These are phyloP conservation scores for Hysterium pulicare DNA, from an alignment of 2,329 filamentous ascomycete species.

Conservation along the genomic window DNA sequence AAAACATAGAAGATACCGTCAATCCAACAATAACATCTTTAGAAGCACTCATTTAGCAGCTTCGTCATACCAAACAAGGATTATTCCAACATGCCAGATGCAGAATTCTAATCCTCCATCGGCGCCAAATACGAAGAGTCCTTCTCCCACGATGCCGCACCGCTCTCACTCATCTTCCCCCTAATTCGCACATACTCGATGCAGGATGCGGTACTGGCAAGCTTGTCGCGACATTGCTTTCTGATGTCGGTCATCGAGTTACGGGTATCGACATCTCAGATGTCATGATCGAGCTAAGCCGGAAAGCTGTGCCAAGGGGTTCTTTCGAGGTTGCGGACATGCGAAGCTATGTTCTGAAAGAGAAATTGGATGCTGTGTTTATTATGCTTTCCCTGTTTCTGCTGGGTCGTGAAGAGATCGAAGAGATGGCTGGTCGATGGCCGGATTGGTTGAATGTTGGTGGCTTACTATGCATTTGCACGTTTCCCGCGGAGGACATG, in stretches of 20 bases:
- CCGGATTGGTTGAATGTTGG: background rate
- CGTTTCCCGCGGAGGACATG: background rate
- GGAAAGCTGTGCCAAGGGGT: conserved; percentile 5
- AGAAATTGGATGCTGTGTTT: background rate
- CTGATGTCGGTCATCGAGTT: conserved; percentile 2
- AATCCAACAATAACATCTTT: no score
- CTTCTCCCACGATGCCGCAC: conserved; percentile 6
- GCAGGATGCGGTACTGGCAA: conserved; percentile 7
- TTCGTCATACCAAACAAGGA: no score
- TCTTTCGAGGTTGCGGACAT: conserved; percentile 6
- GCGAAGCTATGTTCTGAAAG: conserved; percentile 3
- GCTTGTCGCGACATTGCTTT: conserved; percentile 3
- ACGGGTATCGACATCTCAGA: conserved; percentile 7
- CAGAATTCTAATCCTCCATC: conserved; percentile 5
- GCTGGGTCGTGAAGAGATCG: background rate
- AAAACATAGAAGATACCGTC: no score
- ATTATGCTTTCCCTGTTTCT: background rate
- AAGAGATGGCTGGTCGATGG: background rate
- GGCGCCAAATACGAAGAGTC: conserved; percentile 6
- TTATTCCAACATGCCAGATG: no score
- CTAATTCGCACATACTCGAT: conserved; percentile 3
- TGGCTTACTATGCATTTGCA: background rate
- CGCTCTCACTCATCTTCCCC: conserved; percentile 6
- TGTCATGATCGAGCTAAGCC: conserved; percentile 5
- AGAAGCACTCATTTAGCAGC: no score